These are phyloP conservation scores for Pichia sp. DNA, from an alignment of 1,139 yeast genomes.

Conservation along the genomic window DNA sequence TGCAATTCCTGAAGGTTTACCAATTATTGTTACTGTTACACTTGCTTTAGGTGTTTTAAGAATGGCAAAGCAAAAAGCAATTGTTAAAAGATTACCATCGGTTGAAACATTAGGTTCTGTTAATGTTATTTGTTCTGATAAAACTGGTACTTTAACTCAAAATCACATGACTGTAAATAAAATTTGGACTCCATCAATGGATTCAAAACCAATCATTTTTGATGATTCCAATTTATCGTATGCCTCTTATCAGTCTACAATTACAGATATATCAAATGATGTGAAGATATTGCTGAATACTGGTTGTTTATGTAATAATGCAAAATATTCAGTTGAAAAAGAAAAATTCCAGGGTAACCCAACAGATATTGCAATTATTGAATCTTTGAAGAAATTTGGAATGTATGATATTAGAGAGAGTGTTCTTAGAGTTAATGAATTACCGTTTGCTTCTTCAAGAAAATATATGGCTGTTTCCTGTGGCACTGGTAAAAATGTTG, in stretches of 20 bases:
- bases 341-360: slow-evolving; percentile 84
- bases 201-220: slow-evolving; percentile 8
- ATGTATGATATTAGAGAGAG: slow-evolving; percentile 63
- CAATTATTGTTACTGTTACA: slow-evolving; percentile 94
- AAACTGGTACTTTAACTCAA: slow-evolving; percentile 91
- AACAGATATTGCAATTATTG: slow-evolving; percentile 85
- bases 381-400: slow-evolving; percentile 64
- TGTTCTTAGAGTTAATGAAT: slow-evolving; percentile 55
- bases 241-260: slow-evolving; percentile 40
- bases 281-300: slow-evolving; percentile 51
- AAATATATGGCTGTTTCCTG: slow-evolving; percentile 85
- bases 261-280: slow-evolving; percentile 44
- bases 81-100: slow-evolving; percentile 86
- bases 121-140: slow-evolving; percentile 90
- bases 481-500: slow-evolving; percentile 44
- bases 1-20: slow-evolving; percentile 96
- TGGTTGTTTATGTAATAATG: slow-evolving; percentile 79
- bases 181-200: slow-evolving; percentile 72
- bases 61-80: slow-evolving; percentile 92
- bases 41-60: slow-evolving; percentile 89
- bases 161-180: slow-evolving; percentile 91
- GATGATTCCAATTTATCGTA: slow-evolving; percentile 47
- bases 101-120: slow-evolving; percentile 96
- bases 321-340: slow-evolving; percentile 61
- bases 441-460: slow-evolving; percentile 78